Evolutionary conservation across 495 filamentous ascomycete genomes (phyloP).

Genomic region (Talaromyces ruber): DNA sequence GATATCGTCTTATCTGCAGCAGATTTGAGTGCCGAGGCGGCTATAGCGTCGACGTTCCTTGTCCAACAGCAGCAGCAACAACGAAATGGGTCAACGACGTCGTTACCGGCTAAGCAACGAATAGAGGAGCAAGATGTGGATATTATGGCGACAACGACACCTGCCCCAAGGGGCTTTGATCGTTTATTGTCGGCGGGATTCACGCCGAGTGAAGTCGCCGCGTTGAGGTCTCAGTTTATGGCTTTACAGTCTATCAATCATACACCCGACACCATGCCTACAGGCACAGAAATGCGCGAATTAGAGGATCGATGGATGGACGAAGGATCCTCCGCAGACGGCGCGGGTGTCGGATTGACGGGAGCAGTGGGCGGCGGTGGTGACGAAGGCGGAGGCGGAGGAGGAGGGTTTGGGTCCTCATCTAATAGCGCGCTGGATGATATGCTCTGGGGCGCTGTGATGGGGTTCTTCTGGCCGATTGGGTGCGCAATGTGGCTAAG

Average conservation of each 20-base stretch:
- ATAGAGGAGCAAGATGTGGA: background rate
- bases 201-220: slow-evolving; percentile 67
- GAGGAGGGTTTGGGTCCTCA: slow-evolving; percentile 34
- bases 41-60: slow-evolving; percentile 29
- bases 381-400: slow-evolving; percentile 45
- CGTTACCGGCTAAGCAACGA: slow-evolving; percentile 5
- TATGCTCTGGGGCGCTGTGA: slow-evolving; percentile 77
- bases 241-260: slow-evolving; percentile 66
- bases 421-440: slow-evolving; percentile 59
- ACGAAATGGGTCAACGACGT: background rate
- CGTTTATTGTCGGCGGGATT: slow-evolving; percentile 73
- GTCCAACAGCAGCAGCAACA: background rate
- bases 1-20: slow-evolving; percentile 47
- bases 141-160: slow-evolving; percentile 31
- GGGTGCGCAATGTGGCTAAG: slow-evolving; percentile 77
- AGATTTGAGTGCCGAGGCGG: slow-evolving; percentile 64
- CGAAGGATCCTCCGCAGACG: slow-evolving; percentile 43
- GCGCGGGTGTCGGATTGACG: slow-evolving; percentile 23
- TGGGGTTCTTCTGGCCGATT: slow-evolving; percentile 92
- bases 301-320: slow-evolving; percentile 95
- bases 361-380: slow-evolving; percentile 17
- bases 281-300: slow-evolving; percentile 45
- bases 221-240: slow-evolving; percentile 77
- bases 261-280: slow-evolving; percentile 80
- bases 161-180: slow-evolving; percentile 82